Base-by-base conservation (phyloP, 169 alveolate genomes). In the Toxoplasma gondii region DNA sequence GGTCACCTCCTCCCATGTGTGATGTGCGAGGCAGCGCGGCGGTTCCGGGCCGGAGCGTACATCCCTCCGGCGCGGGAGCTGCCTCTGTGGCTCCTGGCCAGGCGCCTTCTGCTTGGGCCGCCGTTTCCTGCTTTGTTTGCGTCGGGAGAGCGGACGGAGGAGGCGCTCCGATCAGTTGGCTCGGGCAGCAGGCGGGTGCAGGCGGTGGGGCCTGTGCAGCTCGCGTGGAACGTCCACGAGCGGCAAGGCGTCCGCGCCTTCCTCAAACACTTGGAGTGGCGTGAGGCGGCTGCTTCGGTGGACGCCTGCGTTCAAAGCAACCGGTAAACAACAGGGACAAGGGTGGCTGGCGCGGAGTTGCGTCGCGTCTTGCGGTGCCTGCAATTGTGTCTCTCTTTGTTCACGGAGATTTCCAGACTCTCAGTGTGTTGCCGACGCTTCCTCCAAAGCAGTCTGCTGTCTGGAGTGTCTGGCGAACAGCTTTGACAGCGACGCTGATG, bases 181-280 rank as follows among this genome's bases (percentile, higher is more conserved):
- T 1, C n/a, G 74, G 31, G 31, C 9, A 16, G 29, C 74, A 31
- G 22, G 29, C 58, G 12, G 4, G 58, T 12, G 22, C 22, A 49
- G 58, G 58, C 58, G 12, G 58, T 12, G 12, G 58, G 58, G 22
- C 74, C 74, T 1, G 34, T 64, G 74, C 34, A 1, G 34, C 74
- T 64, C n/a, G 34, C 22, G n/a, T 64, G 74, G 74, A 31, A 31
- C 29, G 74, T 1, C 31, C 9, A 31, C 9, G 74, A 64, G 34
- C 24, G 74, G 74, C 74, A 64, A 31, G 29, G 34, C 84, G 84
- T 74, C 27, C 39, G 84, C 39, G 49, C 39, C 45, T 74, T 74
- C 22, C 44, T 34, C 39, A 74, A 34, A n/a, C 84, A 74, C 84
- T n/a, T 74, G 84, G 84, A 22, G 84, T 74, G 84, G 84, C 84